These are phyloP conservation scores for Colletotrichum horii DNA, from an alignment of 2,329 filamentous ascomycete species.

Conservation along the genomic window DNA sequence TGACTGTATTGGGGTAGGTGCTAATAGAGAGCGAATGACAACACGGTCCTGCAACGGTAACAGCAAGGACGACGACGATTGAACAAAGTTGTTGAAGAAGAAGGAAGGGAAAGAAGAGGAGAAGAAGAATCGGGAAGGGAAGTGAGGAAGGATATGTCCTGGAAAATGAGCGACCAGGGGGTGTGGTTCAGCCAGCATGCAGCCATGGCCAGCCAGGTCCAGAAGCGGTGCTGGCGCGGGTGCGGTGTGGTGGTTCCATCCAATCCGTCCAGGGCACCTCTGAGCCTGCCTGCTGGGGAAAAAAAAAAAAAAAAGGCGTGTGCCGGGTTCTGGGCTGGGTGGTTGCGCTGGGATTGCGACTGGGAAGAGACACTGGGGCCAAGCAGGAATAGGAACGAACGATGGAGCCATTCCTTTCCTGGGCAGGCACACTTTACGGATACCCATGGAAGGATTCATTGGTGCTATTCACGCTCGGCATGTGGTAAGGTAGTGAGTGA, in stretches of 20 bases:
- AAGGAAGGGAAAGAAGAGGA: slow-evolving; percentile 26
- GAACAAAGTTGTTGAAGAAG: slow-evolving; percentile 28
- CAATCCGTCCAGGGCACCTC: background rate
- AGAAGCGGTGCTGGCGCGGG: background rate
- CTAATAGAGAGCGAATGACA: slow-evolving; percentile 25
- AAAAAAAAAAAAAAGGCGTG: background rate
- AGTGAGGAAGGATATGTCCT: slow-evolving; percentile 21
- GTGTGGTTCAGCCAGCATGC: background rate
- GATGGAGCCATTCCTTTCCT: slow-evolving; percentile 14
- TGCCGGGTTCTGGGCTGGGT: background rate
- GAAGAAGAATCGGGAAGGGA: slow-evolving; percentile 12
- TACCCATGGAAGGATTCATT: background rate
- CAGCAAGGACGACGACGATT: slow-evolving; percentile 39
- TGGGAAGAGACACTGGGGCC: background rate
- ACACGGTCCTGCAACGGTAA: slow-evolving; percentile 29
- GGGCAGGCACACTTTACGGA: background rate
- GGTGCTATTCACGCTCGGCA: background rate
- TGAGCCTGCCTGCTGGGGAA: background rate
- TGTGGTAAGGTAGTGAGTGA: background rate
- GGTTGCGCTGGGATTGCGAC: background rate
- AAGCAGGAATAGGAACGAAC: background rate
- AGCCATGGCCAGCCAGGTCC: background rate
- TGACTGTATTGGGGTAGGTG: slow-evolving; percentile 26
- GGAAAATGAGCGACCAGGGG: slow-evolving; percentile 16
- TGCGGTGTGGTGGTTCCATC: slow-evolving; percentile 3